Conservation (phyloP, 2,329 filamentous ascomycete genomes). For the Penicillium sp. region DNA sequence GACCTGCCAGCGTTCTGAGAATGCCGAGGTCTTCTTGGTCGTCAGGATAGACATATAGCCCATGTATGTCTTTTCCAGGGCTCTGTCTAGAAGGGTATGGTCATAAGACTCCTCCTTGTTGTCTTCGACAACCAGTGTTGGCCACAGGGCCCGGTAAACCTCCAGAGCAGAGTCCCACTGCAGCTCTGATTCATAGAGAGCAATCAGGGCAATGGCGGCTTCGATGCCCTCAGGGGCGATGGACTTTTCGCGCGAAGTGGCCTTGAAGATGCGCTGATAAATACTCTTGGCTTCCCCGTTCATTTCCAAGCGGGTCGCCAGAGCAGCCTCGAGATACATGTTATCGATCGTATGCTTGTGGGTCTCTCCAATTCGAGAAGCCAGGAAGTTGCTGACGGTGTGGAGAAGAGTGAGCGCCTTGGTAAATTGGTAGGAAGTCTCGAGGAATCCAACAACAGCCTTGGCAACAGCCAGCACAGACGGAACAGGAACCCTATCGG, state of each 20-base stretch:
- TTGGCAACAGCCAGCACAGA: conserved; percentile 36
- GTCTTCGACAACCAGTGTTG: conserved; percentile 47
- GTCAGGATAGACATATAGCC: conserved; percentile 54
- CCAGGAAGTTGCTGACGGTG: conserved; percentile 36
- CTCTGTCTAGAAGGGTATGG: conserved; percentile 35
- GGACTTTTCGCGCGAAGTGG: conserved; percentile 32
- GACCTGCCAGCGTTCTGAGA: conserved; percentile 49
- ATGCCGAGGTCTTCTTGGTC: conserved; percentile 41
- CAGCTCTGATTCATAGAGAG: conserved; percentile 48
- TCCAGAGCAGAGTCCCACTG: conserved; percentile 51
- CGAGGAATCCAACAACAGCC: conserved; percentile 40
- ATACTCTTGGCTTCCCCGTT: conserved; percentile 38
- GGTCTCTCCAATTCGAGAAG: conserved; percentile 33
- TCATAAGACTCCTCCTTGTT: conserved; percentile 45
- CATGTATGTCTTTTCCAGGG: conserved; percentile 50
- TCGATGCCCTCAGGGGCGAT: conserved; percentile 46
- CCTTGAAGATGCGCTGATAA: conserved; percentile 49
- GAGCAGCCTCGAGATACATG: conserved; percentile 51
- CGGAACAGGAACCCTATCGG: conserved; percentile 34
- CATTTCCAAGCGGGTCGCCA: conserved; percentile 47
- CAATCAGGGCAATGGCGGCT: conserved; percentile 49
- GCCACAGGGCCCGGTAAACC: conserved; percentile 52
- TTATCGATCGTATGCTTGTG: conserved; percentile 51
- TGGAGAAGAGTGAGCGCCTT: conserved; percentile 34
- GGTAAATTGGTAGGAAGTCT: conserved; percentile 40